Conservation (phyloP, 164 flowering plant genomes). For the Warburgia ugandensis region DNA sequence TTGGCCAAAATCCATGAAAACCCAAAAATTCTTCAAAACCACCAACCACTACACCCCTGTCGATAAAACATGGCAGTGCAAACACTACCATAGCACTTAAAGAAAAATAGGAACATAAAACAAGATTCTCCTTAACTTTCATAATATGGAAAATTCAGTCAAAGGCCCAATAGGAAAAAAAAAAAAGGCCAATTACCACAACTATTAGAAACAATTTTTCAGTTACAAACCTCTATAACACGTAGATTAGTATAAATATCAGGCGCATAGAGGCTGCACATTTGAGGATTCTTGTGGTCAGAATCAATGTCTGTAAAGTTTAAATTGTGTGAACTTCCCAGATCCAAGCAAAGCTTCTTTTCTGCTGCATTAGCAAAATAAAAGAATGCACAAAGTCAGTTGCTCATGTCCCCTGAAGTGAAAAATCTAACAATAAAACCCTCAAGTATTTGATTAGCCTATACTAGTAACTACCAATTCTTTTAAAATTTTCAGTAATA, state of each 20-base stretch:
- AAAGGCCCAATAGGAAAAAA: not conserved
- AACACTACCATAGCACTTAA: no score
- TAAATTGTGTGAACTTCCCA: constrained; percentile 10
- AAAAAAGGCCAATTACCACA: not conserved
- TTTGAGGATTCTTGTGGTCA: constrained; percentile 46
- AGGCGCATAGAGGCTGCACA: constrained; percentile 68
- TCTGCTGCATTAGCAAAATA: constrained; percentile 20
- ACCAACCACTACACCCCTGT: no score
- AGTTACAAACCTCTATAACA: constrained; percentile 67
- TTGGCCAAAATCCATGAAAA: no score
- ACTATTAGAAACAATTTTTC: not conserved
- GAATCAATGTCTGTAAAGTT: constrained; percentile 12
- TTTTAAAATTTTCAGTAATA: not conserved
- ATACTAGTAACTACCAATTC: not conserved
- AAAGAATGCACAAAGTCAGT: not conserved
- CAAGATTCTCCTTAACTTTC: no score
- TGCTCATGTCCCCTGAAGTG: not conserved
- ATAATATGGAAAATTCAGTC: not conserved
- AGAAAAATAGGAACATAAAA: no score
- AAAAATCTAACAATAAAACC: not conserved
- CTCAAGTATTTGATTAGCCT: not conserved
- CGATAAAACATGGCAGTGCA: no score
- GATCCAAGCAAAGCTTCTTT: constrained; percentile 9
- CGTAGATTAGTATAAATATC: constrained; percentile 61
- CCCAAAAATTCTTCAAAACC: no score